Base-by-base conservation (phyloP, 768 basidiomycete species). In the Tylopilus felleus region DNA sequence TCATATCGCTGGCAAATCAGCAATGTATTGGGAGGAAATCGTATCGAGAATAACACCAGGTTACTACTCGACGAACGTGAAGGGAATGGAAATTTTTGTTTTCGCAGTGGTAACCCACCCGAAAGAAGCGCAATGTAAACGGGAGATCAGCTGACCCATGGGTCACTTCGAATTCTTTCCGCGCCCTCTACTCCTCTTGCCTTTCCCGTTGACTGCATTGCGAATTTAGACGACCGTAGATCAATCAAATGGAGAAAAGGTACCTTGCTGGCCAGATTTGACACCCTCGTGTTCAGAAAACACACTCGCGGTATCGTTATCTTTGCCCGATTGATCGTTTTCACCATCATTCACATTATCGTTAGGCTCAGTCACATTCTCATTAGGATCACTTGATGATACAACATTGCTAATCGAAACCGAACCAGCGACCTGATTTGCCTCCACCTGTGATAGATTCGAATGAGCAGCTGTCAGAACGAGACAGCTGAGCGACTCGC, bases 391-490 rank as follows among this genome's bases (percentile, higher is more conserved):
- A 58, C 14, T 53, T 54, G 67, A 23, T 59, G 52, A 29, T 69
- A 69, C 67, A 70, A 68, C 64, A 68, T 58, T 49, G 47, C 13
- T 54, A 64, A 47, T 55, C 50, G 38, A 53, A 49, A 46, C 56
- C 51, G 49, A 55, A 45, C 36, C 29, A 55, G n/a, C n/a, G 6
- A 17, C 2, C 22, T 51, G 16, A 7, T 14, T 5, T 17, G 47
- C 28, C 1, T 44, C 56, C 61, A 6, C 59, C 69, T 70, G 55
- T 59, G 22, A 31, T 29, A 17, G 31, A 53, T 61, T 55, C 47
- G 54, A 58, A 70, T 71, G 64, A 70, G 69, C 55, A 53, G 19
- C 40, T 48, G 68, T 70, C 51, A 70, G 69, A 70, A 66, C 42
- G 53, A 28, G 56, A 41, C 36, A 45, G 39, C 47, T 38, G 25